Conservation (phyloP, 345 rosid genomes). For the Populus tremula region DNA sequence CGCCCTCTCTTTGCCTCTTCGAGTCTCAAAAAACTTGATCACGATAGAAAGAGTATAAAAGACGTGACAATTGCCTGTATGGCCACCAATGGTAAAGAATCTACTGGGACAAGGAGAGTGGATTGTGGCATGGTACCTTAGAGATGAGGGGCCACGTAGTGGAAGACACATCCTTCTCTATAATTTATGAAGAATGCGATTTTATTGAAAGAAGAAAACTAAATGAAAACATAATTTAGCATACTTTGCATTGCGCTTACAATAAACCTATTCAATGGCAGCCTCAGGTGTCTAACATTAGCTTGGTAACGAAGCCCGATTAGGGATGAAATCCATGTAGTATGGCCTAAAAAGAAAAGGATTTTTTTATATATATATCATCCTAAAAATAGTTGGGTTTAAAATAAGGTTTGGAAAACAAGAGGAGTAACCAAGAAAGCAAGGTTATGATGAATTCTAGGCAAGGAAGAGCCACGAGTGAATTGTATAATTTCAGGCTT, state of each 20-base stretch:
- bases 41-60: neutral
- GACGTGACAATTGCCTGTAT: constrained; percentile 4
- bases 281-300: neutral
- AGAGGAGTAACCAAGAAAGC: neutral
- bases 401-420: neutral
- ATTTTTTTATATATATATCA: too few species aligned
- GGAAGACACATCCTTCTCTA: neutral
- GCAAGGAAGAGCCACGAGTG: neutral
- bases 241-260: too few species aligned
- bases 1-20: neutral
- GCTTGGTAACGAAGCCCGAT: neutral
- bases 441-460: neutral
- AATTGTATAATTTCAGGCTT: neutral
- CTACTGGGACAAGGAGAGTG: neutral
- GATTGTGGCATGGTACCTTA: neutral
- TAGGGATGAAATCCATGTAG: neutral
- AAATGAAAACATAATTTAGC: neutral
- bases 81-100: neutral
- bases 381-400: neutral
- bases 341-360: neutral
- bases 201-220: neutral
- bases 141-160: too few species aligned
- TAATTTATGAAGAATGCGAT: neutral
- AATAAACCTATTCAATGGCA: neutral
- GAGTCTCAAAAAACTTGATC: neutral